Evolutionary conservation across 352 stramenopile genomes (phyloP).

Genomic region (Blastocystis sp.): DNA sequence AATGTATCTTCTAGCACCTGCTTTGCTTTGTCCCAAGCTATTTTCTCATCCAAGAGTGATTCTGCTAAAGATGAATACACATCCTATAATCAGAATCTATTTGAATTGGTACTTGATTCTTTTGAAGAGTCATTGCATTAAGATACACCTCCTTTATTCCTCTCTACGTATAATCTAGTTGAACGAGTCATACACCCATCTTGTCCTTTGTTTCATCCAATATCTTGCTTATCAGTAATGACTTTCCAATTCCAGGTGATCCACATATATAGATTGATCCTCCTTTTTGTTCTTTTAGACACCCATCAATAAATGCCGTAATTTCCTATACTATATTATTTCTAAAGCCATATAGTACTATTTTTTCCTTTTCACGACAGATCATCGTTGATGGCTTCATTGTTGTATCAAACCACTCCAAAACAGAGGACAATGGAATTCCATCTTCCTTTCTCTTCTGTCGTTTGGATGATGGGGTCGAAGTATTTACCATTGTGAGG

Average conservation of each 20-base stretch:
- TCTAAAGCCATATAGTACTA: neutral
- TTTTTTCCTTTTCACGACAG: constrained; percentile 2
- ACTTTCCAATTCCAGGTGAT: constrained; percentile 61
- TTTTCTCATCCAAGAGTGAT: neutral
- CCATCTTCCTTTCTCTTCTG: neutral
- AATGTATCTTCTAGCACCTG: constrained; percentile 1
- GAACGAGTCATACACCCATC: neutral
- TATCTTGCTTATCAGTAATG: constrained; percentile 14
- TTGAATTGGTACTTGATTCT: neutral
- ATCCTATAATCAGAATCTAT: constrained; percentile 8
- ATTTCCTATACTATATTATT: neutral
- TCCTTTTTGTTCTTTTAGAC: constrained; percentile 32
- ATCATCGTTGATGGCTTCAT: constrained; percentile 6
- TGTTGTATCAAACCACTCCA: constrained; percentile 62
- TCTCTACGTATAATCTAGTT: neutral
- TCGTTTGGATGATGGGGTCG: constrained; percentile 10
- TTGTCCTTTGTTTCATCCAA: constrained; percentile 23
- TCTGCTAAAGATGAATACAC: constrained; percentile 24
- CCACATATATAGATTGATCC: constrained; percentile 47
- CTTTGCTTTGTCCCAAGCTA: constrained; percentile 38
- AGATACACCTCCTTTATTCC: constrained; percentile 15
- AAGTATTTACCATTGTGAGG: neutral
- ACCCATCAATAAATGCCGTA: neutral
- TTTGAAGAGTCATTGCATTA: constrained; percentile 48
- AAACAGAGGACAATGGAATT: constrained; percentile 5